Base-by-base conservation (phyloP, 306 rosid species). In the Lathyrus tuberosus region DNA sequence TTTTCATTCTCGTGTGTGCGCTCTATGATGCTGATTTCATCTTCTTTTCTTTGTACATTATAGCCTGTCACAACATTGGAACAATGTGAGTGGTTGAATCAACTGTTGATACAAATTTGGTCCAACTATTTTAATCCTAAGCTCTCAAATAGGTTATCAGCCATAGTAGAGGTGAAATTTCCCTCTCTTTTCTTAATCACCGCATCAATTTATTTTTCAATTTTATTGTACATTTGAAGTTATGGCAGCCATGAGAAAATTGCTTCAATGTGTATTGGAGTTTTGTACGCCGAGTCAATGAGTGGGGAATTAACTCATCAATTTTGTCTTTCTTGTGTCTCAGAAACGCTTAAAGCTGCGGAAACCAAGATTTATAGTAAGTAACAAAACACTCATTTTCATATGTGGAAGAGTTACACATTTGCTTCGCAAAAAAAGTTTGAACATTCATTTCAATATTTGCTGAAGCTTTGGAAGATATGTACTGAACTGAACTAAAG, bases 81-180 rank as follows among this genome's bases (percentile, higher is more conserved):
- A 85, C 98, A 82, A 40, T 86, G 90, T 67, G 92, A 94, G 53
- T 90, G 98, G 98, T 66, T 94, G 79, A 94, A 94, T 78, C 83
- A 74, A 78, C 77, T 94, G 41, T 43, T 90, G 79, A 75, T 71
- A 15, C 92, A 94, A 83, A 57, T 88, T 75, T 94, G 98, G 98
- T 79, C 86, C 20, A 79, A 77, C 76, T 82, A 72, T 63, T 72
- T 86, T 69, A 76, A 69, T 69, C 92, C 95, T 20, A 94, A 87
- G 85, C 84, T 94, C 35, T 90, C 98, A 4, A 52, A 1, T 20
- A 87, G 82, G 73, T 83, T 94, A 77, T 78, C 92, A 18, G 65
- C 90, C 43, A 76, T 85, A 44, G 86, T 94, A 20, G 90, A 90
- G 97, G 98, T 90, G 73, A 81, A 75, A 20, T 44, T 62, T 69